Base-by-base conservation (phyloP, 129 eudicot genomes). In the Heracleum sosnowskyi region DNA sequence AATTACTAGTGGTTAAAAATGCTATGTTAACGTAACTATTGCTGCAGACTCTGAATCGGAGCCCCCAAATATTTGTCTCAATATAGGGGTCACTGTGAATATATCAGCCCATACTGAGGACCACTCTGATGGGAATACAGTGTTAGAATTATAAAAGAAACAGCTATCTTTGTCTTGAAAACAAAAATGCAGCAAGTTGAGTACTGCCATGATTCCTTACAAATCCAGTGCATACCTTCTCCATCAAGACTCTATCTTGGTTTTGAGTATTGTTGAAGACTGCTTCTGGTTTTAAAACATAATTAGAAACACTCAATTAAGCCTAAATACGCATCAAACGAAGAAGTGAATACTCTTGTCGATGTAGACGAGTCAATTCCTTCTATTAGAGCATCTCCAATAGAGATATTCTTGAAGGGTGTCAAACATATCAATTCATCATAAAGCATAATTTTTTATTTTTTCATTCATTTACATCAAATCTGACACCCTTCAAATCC, bases 81-180 rank as follows among this genome's bases (percentile, higher is more conserved):
- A 81, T 81, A 49, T 72, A 13, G 69, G 69, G 78, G 83, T 82
- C 81, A 82, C 75, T 55, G 37, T 71, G 86, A 77, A 46, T 76
- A 72, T 75, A 73, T 29, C 82, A 87, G 83, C 91, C 82, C 89
- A 83, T 69, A 11, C 69, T 35, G 11, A 60, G 89, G 89, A 85
- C 89, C 87, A 85, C 89, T 88, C 46, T 69, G 81, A 37, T 70
- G 46, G 13, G n/a, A 76, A 55, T 45, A 31, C 39, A 12, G 13
- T 42, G 42, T 49, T 76, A 51, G 45, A 74, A 83, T 39, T n/a
- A 57, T 10, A 4, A 37, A 57, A 13, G 34, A 37, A 44, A 26
- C 26, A 51, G 17, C 42, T 51, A 26, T 29, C 37, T 64, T 31
- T 57, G 66, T 57, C 66, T 2, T 57, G 3, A 57, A 57, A 57